phyloP scores from a whole-genome alignment of 2,329 filamentous ascomycete species.

The Thielaviopsis euricoi region DNA sequence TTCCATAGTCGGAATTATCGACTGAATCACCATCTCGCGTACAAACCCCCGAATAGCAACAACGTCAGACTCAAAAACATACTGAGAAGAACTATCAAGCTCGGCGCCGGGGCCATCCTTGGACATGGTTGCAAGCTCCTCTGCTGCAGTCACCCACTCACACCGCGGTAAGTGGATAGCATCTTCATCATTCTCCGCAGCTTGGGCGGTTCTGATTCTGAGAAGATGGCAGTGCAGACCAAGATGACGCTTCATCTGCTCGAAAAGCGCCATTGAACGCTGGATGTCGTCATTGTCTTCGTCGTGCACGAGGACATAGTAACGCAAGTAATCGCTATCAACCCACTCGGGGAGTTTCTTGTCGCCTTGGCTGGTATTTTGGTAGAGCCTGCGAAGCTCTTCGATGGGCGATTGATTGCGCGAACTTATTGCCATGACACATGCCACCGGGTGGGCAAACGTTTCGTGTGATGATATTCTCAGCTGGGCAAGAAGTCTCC shows the following conservation, averaged over 20 bases:
- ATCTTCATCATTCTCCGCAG: constrained; percentile 81
- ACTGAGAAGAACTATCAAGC: constrained; percentile 54
- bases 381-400: constrained; percentile 68
- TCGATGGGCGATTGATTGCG: constrained; percentile 71
- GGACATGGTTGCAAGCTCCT: constrained; percentile 64
- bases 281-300: constrained; percentile 89
- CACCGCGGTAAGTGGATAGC: constrained; percentile 64
- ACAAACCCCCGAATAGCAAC: constrained; percentile 79
- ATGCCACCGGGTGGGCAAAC: constrained; percentile 85
- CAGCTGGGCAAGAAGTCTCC: constrained; percentile 64
- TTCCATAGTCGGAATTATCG: constrained; percentile 92
- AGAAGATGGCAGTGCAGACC: constrained; percentile 89
- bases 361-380: constrained; percentile 64
- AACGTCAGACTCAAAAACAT: constrained; percentile 83
- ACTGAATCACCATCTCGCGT: constrained; percentile 88
- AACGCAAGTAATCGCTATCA: constrained; percentile 78
- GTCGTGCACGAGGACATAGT: constrained; percentile 92
- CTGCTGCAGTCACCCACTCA: constrained; percentile 77
- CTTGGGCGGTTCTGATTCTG: constrained; percentile 67
- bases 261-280: constrained; percentile 77
- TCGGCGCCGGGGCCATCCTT: constrained; percentile 49
- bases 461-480: constrained; percentile 75
- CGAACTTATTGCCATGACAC: constrained; percentile 89
- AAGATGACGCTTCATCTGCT: constrained; percentile 98
- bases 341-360: constrained; percentile 68